Evolutionary conservation across 169 alveolate genomes (phyloP).

Genomic region (Plasmodium malariae): DNA sequence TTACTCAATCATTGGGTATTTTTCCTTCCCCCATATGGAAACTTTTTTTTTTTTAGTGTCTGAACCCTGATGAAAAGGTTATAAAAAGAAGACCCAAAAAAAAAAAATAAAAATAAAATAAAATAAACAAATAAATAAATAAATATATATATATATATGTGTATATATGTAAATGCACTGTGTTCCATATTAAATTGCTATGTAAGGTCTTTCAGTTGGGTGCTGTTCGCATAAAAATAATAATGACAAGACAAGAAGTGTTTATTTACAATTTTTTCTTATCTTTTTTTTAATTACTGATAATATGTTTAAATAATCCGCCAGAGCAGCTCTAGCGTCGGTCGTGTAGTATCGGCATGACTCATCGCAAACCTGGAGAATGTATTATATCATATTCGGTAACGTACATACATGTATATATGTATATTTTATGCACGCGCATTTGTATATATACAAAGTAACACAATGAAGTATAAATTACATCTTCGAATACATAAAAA

Average conservation of each 20-base stretch:
- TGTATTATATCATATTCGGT: not conserved
- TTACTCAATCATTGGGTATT: constrained; percentile 73
- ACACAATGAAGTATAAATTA: not conserved
- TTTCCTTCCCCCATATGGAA: constrained; percentile 72
- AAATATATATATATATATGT: not conserved
- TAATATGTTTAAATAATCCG: constrained; percentile 66
- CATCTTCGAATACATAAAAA: not conserved
- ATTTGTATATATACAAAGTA: not conserved
- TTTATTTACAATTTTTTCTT: not conserved
- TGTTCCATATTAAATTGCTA: too few species aligned
- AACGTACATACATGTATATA: not conserved
- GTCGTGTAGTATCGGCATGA: constrained; percentile 70
- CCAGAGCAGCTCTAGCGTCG: constrained; percentile 67
- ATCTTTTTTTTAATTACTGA: constrained; percentile 30
- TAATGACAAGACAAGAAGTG: too few species aligned
- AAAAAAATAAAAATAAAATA: constrained; percentile 11
- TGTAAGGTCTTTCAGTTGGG: too few species aligned
- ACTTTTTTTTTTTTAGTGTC: constrained; percentile 52
- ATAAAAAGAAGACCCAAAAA: not conserved
- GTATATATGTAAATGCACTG: not conserved
- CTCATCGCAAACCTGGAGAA: constrained; percentile 51
- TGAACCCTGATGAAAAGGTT: constrained; percentile 22
- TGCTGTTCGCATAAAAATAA: too few species aligned
- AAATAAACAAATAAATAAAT: not conserved
- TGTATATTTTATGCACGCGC: not conserved